phyloP scores from a whole-genome alignment of 1,284 basidiomycete species.

The Puccinia hordei region DNA sequence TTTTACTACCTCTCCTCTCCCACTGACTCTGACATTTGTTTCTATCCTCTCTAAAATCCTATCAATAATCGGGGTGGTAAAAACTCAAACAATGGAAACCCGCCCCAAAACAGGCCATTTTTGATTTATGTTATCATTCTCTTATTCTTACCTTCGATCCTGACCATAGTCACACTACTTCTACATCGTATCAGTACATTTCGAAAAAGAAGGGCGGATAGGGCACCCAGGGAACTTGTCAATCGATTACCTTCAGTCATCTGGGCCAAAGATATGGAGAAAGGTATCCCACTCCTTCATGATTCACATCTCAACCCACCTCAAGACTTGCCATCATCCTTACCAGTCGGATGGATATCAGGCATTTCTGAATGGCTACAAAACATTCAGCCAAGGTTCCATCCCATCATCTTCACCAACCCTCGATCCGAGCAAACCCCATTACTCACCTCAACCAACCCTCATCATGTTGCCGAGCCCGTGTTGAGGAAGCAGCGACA shows the following conservation, averaged over 20 bases:
- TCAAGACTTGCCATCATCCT: conserved; percentile 54
- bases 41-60: not conserved
- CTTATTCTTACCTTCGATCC: conserved; percentile 73
- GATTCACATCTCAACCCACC: conserved; percentile 20
- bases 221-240: conserved; percentile 76
- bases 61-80: too few species aligned
- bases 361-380: not conserved
- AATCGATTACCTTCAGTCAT: conserved; percentile 73
- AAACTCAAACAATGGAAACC: too few species aligned
- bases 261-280: conserved; percentile 77
- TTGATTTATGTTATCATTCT: conserved; percentile 68
- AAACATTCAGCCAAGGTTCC: conserved; percentile 42
- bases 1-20: not conserved
- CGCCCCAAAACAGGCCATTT: conserved; percentile 52
- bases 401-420: conserved; percentile 52
- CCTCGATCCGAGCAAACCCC: conserved; percentile 21
- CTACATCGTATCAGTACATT: conserved; percentile 75
- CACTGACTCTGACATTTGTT: not conserved
- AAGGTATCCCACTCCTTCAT: conserved; percentile 61
- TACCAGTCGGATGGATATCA: conserved; percentile 4
- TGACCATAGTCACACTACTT: conserved; percentile 77
- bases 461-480: conserved; percentile 3
- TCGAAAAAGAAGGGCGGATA: conserved; percentile 73
- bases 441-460: not conserved
- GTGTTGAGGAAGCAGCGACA: conserved; percentile 27